These are phyloP conservation scores for Solanum gandarillasii DNA, from an alignment of 257 asterid species.

Conservation along the genomic window DNA sequence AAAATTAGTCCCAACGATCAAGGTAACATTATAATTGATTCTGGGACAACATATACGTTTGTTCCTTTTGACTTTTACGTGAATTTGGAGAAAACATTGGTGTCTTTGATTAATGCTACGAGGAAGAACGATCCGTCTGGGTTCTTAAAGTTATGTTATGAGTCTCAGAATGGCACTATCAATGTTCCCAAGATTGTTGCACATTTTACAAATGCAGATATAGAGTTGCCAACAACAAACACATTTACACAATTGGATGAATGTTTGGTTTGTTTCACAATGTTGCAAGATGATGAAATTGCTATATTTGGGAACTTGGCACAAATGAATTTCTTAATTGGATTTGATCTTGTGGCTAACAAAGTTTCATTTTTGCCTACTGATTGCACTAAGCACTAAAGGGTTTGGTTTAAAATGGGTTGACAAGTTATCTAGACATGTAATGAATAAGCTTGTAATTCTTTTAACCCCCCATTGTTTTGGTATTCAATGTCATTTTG, in stretches of 20 bases:
- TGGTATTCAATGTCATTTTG: too few relatives aligned
- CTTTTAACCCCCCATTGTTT: too few relatives aligned
- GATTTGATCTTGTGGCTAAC: slow-evolving; percentile 28
- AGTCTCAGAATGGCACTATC: not conserved
- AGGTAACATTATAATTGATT: slow-evolving; percentile 16
- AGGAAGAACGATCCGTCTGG: not conserved
- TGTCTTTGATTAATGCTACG: not conserved
- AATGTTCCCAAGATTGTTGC: not conserved
- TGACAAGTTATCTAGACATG: not conserved
- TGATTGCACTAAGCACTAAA: slow-evolving; percentile 14
- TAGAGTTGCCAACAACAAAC: not conserved
- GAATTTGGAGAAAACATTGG: not conserved
- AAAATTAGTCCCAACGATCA: not conserved
- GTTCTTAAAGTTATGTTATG: not conserved
- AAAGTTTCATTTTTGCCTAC: slow-evolving; percentile 36
- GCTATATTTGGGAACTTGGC: slow-evolving; percentile 44
- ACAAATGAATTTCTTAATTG: slow-evolving; percentile 27
- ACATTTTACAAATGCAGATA: slow-evolving; percentile 5
- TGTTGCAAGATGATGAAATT: not conserved
- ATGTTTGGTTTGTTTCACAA: not conserved
- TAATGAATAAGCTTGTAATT: too few relatives aligned
- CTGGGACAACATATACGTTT: not conserved
- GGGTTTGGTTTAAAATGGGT: not conserved
- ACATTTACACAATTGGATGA: not conserved
- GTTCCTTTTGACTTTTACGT: not conserved